Evolutionary conservation across 2,329 filamentous ascomycete species (phyloP).

Genomic region (Stemphylium vesicarium): DNA sequence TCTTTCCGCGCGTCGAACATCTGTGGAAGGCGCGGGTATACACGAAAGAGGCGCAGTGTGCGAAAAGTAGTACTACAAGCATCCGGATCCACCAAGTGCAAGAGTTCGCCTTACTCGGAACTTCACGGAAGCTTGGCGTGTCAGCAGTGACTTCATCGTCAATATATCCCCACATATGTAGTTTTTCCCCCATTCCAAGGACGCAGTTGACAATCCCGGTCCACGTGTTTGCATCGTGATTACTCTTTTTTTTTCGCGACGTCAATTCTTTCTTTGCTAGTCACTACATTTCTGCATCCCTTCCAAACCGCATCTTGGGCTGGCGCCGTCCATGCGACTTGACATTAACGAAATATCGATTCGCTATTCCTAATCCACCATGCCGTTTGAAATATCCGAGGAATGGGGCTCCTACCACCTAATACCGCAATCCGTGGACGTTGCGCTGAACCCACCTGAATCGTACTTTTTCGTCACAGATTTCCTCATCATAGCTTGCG

Average conservation of each 20-base stretch:
- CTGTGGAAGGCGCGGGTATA: neutral
- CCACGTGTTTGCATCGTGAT: neutral
- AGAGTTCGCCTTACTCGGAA: conserved; percentile 19
- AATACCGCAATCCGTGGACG: conserved; percentile 60
- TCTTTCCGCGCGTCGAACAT: neutral
- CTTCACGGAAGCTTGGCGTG: conserved; percentile 32
- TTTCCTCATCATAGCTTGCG: conserved; percentile 50
- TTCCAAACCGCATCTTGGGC: neutral
- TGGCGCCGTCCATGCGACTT: no score
- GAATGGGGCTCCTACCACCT: conserved; percentile 53
- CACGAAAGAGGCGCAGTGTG: conserved; percentile 1
- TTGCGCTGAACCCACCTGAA: conserved; percentile 47
- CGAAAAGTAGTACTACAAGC: neutral
- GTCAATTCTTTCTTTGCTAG: no score
- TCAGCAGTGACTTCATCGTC: conserved; percentile 16
- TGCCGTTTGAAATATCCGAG: conserved; percentile 43
- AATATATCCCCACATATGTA: neutral
- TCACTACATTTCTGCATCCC: neutral
- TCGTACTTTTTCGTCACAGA: conserved; percentile 52
- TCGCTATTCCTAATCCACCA: conserved; percentile 7
- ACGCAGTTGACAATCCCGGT: neutral
- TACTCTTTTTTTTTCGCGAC: neutral
- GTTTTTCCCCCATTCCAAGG: neutral
- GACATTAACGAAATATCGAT: no score
- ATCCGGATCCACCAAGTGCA: conserved; percentile 3